These are phyloP conservation scores for Blastobotrys chiropterorum DNA, from an alignment of 805 yeast species.

Conservation along the genomic window DNA sequence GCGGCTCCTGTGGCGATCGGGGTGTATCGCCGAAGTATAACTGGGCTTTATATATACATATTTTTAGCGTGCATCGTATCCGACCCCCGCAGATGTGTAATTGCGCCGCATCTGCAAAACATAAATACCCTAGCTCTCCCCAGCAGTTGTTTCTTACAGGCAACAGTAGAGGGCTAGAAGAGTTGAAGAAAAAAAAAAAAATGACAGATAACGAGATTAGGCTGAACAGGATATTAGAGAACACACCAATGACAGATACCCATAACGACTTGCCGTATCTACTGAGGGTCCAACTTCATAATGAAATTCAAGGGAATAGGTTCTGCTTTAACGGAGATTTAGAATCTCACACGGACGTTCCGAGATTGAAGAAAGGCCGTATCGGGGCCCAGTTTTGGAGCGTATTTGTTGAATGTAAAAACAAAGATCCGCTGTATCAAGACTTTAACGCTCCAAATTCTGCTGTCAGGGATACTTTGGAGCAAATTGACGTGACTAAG, in stretches of 20 bases:
- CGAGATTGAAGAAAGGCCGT: slow-evolving; percentile 37
- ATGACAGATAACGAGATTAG: not conserved
- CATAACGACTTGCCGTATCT: slow-evolving; percentile 50
- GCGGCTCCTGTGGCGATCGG: too few relatives aligned
- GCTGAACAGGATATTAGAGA: slow-evolving; percentile 5
- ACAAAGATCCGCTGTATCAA: slow-evolving; percentile 18
- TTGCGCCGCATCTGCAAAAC: too few relatives aligned
- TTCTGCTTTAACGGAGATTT: slow-evolving; percentile 39
- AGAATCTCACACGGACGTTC: slow-evolving; percentile 41
- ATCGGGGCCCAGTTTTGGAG: slow-evolving; percentile 48
- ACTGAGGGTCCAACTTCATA: slow-evolving; percentile 40
- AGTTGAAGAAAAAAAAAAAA: too few relatives aligned
- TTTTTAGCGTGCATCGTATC: too few relatives aligned
- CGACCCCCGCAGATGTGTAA: too few relatives aligned
- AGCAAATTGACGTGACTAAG: slow-evolving; percentile 46
- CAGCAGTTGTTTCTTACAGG: too few relatives aligned
- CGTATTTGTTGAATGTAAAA: slow-evolving; percentile 40
- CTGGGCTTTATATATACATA: too few relatives aligned
- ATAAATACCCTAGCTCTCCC: too few relatives aligned
- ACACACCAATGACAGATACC: slow-evolving; percentile 40
- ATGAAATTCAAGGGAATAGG: slow-evolving; percentile 34
- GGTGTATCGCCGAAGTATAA: too few relatives aligned
- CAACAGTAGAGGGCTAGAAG: too few relatives aligned
- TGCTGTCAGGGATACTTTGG: slow-evolving; percentile 48
- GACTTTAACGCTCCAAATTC: slow-evolving; percentile 41